Percentiles rank a stretch among this genome's conserved stretches.
These are phyloP conservation scores for Colletotrichum neosansevieriae DNA, from an alignment of 2,329 filamentous ascomycete genomes.

Conservation along the genomic window DNA sequence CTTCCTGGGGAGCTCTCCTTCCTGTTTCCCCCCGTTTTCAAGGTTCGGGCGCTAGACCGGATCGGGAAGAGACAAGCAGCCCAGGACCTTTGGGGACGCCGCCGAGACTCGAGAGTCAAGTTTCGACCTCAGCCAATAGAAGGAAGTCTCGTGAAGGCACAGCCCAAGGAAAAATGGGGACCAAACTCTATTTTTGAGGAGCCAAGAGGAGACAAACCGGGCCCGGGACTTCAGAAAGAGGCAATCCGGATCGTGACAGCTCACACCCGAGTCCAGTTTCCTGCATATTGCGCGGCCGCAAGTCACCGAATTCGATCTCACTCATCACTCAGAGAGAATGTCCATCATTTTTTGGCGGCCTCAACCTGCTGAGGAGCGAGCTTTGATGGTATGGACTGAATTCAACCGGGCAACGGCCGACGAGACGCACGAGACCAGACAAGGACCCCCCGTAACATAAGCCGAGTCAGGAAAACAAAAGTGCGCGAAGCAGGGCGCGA, in stretches of 20 bases:
- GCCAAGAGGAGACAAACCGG: constrained; percentile 1
- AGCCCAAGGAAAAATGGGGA: neutral
- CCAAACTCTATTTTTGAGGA: constrained; percentile 29
- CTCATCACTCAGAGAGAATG: no score
- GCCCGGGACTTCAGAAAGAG: constrained; percentile 12
- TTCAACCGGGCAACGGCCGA: neutral
- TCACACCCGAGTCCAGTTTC: neutral
- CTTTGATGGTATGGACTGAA: neutral
- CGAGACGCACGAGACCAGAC: neutral
- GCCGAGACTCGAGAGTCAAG: neutral
- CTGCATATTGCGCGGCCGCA: neutral
- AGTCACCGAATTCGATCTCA: constrained; percentile 6
- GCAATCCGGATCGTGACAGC: constrained; percentile 15
- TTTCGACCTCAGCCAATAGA: neutral
- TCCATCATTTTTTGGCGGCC: neutral
- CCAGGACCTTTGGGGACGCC: neutral
- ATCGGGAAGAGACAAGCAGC: constrained; percentile 8
- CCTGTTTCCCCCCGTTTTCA: neutral
- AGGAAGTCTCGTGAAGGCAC: no score
- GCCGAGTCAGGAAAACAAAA: neutral
- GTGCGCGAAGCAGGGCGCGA: no score
- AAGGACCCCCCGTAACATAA: neutral
- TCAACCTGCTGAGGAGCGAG: neutral
- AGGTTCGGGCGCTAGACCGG: constrained; percentile 20
- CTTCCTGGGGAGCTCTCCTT: constrained; percentile 5